Evolutionary conservation across 257 asterid species (phyloP).

Genomic region (Solanum neorickii): DNA sequence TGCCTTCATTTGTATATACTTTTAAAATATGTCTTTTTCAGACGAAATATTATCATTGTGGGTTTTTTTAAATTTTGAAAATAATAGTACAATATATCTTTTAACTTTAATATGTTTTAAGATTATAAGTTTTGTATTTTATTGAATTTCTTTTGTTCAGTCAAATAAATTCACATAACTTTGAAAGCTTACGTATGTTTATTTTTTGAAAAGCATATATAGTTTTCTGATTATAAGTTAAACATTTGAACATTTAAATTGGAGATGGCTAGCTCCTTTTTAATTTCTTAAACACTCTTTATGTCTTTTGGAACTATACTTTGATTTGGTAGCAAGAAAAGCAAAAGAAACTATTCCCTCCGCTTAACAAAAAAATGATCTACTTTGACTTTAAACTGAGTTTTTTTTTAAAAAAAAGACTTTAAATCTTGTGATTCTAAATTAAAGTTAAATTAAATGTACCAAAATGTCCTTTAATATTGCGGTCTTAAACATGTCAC

Average conservation of each 20-base stretch:
- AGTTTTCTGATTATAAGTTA: background rate
- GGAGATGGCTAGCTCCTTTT: background rate
- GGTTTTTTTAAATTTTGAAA: background rate
- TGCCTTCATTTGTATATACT: background rate
- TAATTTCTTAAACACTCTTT: background rate
- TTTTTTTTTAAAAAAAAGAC: too few relatives aligned
- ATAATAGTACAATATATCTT: background rate
- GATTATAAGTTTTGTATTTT: too few relatives aligned
- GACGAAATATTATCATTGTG: background rate
- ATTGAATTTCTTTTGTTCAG: background rate
- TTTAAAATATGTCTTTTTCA: background rate
- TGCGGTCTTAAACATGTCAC: too few relatives aligned
- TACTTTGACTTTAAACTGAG: too few relatives aligned
- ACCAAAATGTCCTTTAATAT: rapidly evolving
- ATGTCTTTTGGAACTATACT: background rate
- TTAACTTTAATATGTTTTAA: too few relatives aligned
- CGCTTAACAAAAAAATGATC: too few relatives aligned
- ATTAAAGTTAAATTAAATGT: too few relatives aligned
- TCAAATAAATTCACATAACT: background rate
- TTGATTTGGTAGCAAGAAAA: background rate
- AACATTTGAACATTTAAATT: background rate
- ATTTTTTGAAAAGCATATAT: background rate
- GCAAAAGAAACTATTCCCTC: background rate
- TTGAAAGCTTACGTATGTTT: background rate
- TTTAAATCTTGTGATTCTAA: too few relatives aligned